A percentile compares a stretch with the other conserved stretches of the same genome.
These are phyloP conservation scores for Rhizopogon vesiculosus DNA, from an alignment of 768 basidiomycete species.

Conservation along the genomic window DNA sequence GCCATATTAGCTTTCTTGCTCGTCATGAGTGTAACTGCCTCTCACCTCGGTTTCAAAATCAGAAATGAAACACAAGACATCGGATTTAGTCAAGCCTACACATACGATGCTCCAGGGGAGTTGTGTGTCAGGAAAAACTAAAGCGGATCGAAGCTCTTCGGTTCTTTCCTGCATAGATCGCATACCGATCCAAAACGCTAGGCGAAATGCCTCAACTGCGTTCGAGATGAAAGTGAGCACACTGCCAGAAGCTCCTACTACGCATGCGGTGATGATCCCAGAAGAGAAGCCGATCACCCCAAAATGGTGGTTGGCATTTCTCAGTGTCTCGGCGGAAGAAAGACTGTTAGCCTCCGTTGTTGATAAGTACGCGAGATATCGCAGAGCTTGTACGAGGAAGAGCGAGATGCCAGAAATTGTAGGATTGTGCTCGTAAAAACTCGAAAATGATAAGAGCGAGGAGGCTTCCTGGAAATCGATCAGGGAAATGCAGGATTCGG, in stretches of 20 bases:
- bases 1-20: background rate
- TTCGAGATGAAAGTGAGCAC: slow-evolving; percentile 37
- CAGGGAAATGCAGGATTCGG: slow-evolving; percentile 33
- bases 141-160: slow-evolving; percentile 2
- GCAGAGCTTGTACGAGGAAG: slow-evolving; percentile 47
- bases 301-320: slow-evolving; percentile 29
- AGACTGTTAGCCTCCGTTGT: slow-evolving; percentile 4
- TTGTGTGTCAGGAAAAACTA: slow-evolving; percentile 3
- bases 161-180: slow-evolving; percentile 33
- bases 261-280: slow-evolving; percentile 50
- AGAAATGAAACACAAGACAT: slow-evolving; percentile 20
- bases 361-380: slow-evolving; percentile 44
- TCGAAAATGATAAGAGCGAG: slow-evolving; percentile 34
- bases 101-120: slow-evolving; percentile 46
- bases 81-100: slow-evolving; percentile 23
- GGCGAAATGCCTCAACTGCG: slow-evolving; percentile 43
- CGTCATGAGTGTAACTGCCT: too few species aligned
- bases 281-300: slow-evolving; percentile 54
- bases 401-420: slow-evolving; percentile 44
- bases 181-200: slow-evolving; percentile 50
- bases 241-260: slow-evolving; percentile 40
- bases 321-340: slow-evolving; percentile 26
- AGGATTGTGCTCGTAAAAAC: slow-evolving; percentile 39
- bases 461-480: slow-evolving; percentile 38
- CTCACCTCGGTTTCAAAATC: slow-evolving; percentile 19